Percentiles rank a stretch among this genome's conserved stretches.
Evolutionary conservation across 2,329 filamentous ascomycete species (phyloP).

Genomic region (Tolypocladium paradoxum): DNA sequence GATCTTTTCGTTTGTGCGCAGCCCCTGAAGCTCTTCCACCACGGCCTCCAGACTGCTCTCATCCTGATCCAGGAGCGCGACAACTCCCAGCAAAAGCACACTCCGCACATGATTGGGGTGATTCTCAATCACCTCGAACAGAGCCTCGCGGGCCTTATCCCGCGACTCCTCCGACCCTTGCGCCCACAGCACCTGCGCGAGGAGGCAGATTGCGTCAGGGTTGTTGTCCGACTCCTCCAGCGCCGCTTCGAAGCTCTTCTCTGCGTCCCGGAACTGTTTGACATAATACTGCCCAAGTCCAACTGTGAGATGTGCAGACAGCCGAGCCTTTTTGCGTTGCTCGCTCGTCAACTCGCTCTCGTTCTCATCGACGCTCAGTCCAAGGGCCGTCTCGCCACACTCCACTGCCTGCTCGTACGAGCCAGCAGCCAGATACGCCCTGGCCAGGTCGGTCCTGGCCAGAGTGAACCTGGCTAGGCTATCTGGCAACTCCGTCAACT

Average conservation of each 20-base stretch:
- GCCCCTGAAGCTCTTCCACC: slow-evolving; percentile 59
- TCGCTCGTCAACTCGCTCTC: slow-evolving; percentile 55
- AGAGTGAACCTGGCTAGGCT: slow-evolving; percentile 69
- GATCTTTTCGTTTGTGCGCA: slow-evolving; percentile 58
- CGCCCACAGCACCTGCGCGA: slow-evolving; percentile 90
- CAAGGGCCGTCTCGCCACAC: slow-evolving; percentile 69
- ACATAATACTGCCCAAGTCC: slow-evolving; percentile 73
- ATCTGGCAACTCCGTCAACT: slow-evolving; percentile 65
- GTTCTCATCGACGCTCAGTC: slow-evolving; percentile 63
- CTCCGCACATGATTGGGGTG: slow-evolving; percentile 68
- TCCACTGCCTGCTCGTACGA: slow-evolving; percentile 61
- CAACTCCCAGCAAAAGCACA: slow-evolving; percentile 70
- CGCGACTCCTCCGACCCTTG: slow-evolving; percentile 66
- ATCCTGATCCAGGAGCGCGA: slow-evolving; percentile 73
- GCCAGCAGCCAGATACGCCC: slow-evolving; percentile 64
- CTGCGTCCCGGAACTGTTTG: slow-evolving; percentile 54
- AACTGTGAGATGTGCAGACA: slow-evolving; percentile 78
- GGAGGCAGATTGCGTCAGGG: slow-evolving; percentile 74
- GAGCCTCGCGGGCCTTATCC: slow-evolving; percentile 62
- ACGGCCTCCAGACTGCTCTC: slow-evolving; percentile 72
- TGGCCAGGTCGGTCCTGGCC: slow-evolving; percentile 75
- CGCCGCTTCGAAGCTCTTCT: slow-evolving; percentile 70
- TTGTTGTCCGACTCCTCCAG: slow-evolving; percentile 65
- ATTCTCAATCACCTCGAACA: slow-evolving; percentile 70
- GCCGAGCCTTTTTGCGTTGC: slow-evolving; percentile 56